Evolutionary conservation across 2,329 filamentous ascomycete species (phyloP), one percentile per base, ranked within the genome.

Genomic region (Colletotrichum graminicola): DNA sequence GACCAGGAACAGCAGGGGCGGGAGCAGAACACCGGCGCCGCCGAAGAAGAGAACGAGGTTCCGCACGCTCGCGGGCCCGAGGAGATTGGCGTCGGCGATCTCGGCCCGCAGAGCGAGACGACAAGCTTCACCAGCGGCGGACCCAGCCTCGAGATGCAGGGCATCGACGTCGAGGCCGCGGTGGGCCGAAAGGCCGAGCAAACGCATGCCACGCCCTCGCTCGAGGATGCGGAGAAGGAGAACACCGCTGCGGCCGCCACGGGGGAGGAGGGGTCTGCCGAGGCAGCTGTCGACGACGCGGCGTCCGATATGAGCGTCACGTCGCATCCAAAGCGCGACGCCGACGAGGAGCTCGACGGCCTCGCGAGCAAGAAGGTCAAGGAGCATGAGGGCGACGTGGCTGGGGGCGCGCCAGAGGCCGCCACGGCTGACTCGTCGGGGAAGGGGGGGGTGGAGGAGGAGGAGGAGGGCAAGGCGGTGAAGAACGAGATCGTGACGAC

Each of bases 1-100:
- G 77, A 71, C 73, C 75, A 51, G 74, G 77, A 71, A 72, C 75
- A 66, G 67, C 66, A 59, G 73, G 52, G 66, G 60, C 60, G 49
- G 66, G 45, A 36, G 26, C 49, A 65, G 59, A 72, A 71, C 2
- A 61, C 55, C 39, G 52, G 64, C 14, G 77, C 79, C n/a, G 74
- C 84, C 47, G 81, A 83, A 39, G 87, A 88, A 21, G 86, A 89
- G 8, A 87, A 88, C 10, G 91, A 93, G 71, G 86, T 90, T 63
- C 93, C 94, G 6, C 94, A 97, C 80, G 94, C 93, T 0, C 88
- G 94, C 51, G 95, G 95, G 0, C 96, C 96, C 0, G 90, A 94
- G 39, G 88, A 94, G 75, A 92, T 98, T 62, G 95, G 95, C 5
- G 90, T 94, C 71, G 91, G 93, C 75, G 96, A 99, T 78, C 92